Percentiles rank a stretch among this genome's conserved stretches.
These are phyloP conservation scores for Eimeria tenella DNA, from an alignment of 169 alveolate genomes.

Conservation along the genomic window DNA sequence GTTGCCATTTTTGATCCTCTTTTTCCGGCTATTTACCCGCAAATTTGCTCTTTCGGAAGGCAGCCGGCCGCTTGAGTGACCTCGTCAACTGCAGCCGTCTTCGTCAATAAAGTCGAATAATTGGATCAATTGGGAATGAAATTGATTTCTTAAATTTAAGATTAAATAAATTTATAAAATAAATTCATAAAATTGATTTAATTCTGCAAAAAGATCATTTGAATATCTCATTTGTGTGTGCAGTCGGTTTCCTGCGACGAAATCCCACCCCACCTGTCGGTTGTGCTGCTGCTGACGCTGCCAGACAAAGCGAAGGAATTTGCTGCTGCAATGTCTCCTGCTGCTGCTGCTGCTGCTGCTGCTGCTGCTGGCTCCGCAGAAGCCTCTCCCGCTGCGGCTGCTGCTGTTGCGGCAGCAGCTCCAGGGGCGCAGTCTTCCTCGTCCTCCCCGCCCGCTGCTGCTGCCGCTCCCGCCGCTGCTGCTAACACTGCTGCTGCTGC, in stretches of 20 bases:
- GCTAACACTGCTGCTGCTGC: neutral
- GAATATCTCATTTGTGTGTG: neutral
- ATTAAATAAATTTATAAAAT: no score
- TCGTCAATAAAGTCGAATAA: no score
- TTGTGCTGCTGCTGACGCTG: neutral
- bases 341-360: neutral
- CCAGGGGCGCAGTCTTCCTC: no score
- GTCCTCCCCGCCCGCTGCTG: neutral
- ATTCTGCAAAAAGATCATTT: no score
- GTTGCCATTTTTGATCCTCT: neutral
- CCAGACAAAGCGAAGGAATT: neutral
- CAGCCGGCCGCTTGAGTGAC: no score
- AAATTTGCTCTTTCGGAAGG: no score
- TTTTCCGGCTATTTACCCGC: no score
- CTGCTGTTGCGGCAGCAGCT: no score
- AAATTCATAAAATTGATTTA: no score
- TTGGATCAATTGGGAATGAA: no score
- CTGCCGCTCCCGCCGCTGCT: neutral
- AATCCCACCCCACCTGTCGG: neutral
- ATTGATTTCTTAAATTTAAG: no score
- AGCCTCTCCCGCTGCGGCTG: neutral
- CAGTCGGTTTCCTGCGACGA: slow-evolving; percentile 53
- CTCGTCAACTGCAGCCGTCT: no score
- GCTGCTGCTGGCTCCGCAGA: neutral
- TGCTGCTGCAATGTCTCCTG: neutral